phyloP scores from a whole-genome alignment of 495 filamentous ascomycete genomes.

The Penicillium malachiteum region DNA sequence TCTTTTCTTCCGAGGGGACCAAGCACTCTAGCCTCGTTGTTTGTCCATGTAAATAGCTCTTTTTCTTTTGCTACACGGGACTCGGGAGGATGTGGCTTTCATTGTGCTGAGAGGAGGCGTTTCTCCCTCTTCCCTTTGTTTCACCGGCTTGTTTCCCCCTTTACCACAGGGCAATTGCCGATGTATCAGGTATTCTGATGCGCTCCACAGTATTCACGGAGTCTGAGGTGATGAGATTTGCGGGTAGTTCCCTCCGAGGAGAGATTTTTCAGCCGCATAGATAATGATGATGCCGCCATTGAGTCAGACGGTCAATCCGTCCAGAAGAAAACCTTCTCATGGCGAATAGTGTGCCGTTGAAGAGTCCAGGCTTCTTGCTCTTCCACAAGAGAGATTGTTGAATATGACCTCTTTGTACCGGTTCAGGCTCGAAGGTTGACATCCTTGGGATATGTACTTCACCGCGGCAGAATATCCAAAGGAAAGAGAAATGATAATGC shows the following conservation, averaged over 20 bases:
- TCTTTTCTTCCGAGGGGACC: constrained; percentile 23
- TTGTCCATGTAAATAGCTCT: constrained; percentile 7
- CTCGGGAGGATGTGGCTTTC: constrained; percentile 8
- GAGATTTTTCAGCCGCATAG: not conserved
- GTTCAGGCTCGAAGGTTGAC: too few relatives aligned
- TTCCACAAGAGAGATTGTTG: not conserved
- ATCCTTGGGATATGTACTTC: not conserved
- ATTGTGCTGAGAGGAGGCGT: constrained; percentile 4
- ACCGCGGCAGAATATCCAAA: constrained; percentile 5
- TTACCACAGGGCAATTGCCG: not conserved
- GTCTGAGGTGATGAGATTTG: not conserved
- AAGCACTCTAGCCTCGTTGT: constrained; percentile 13
- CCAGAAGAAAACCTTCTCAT: not conserved
- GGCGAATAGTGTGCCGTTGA: not conserved
- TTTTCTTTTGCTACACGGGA: constrained; percentile 1
- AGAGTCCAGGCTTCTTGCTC: not conserved
- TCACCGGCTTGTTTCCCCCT: not conserved
- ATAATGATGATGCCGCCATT: not conserved
- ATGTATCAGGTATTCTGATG: not conserved
- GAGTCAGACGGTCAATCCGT: not conserved
- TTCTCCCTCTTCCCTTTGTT: not conserved
- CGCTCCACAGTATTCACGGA: not conserved
- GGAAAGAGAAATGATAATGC: constrained; percentile 7
- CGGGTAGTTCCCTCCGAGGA: not conserved
- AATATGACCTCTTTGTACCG: not conserved